phyloP scores from a whole-genome alignment of 2,329 filamentous ascomycete species.

The Neoarthrinium moseri region DNA sequence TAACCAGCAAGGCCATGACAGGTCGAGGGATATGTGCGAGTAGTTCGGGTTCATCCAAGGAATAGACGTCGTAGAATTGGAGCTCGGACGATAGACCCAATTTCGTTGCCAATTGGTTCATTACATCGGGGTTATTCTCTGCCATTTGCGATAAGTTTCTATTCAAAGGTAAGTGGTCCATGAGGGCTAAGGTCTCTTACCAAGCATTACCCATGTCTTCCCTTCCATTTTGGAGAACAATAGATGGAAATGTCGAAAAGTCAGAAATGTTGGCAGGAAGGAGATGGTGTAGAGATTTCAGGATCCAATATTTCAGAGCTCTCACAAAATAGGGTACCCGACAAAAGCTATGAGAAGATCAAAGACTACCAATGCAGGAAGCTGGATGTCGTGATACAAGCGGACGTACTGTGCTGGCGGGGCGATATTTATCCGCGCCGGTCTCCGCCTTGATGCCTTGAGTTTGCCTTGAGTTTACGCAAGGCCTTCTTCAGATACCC shows the following conservation, averaged over 20 bases:
- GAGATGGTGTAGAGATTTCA: neutral
- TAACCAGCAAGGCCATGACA: constrained; percentile 73
- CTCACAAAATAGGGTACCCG: too few species aligned
- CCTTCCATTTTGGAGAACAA: constrained; percentile 9
- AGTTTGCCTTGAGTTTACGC: too few species aligned
- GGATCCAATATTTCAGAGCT: too few species aligned
- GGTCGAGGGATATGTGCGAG: constrained; percentile 76
- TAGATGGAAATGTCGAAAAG: constrained; percentile 1
- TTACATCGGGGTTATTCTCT: constrained; percentile 73
- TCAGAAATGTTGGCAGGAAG: neutral
- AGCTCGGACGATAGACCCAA: constrained; percentile 68
- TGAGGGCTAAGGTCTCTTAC: neutral
- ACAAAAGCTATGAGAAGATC: neutral
- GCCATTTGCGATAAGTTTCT: constrained; percentile 1
- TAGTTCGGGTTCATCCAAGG: constrained; percentile 74
- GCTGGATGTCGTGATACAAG: neutral
- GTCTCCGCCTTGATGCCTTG: neutral
- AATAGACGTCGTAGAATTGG: constrained; percentile 80
- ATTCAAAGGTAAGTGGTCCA: neutral
- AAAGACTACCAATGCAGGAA: neutral
- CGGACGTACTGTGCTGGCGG: neutral
- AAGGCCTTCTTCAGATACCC: too few species aligned
- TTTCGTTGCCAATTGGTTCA: constrained; percentile 68
- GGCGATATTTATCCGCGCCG: neutral
- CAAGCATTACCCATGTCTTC: constrained; percentile 12